phyloP scores from a whole-genome alignment of 306 rosid species.

The Rosa persica region DNA sequence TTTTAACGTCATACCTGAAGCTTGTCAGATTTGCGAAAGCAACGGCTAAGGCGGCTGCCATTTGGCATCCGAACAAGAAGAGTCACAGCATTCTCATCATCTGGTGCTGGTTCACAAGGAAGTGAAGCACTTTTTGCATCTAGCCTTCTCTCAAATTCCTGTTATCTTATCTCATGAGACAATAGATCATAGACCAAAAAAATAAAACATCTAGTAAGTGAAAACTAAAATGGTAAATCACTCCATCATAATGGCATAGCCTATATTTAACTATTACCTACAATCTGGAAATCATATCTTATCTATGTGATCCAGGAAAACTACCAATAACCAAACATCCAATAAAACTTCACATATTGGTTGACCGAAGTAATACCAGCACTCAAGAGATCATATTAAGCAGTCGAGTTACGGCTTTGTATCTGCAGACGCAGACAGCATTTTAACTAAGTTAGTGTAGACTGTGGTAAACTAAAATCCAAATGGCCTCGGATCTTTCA shows the following conservation, averaged over 20 bases:
- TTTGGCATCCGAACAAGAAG: slow-evolving; percentile 84
- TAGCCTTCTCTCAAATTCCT: slow-evolving; percentile 45
- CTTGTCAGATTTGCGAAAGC: slow-evolving; percentile 69
- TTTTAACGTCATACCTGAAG: slow-evolving; percentile 60
- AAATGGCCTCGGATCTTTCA: background rate
- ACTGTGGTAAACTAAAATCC: background rate
- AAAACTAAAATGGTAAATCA: background rate
- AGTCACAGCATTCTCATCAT: slow-evolving; percentile 58
- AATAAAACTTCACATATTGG: background rate
- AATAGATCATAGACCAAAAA: background rate
- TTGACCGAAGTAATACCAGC: background rate
- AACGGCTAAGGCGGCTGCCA: slow-evolving; percentile 60
- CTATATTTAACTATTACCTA: background rate
- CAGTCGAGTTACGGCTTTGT: background rate
- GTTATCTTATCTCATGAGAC: slow-evolving; percentile 18
- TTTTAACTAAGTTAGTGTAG: too few species aligned
- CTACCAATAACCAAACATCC: background rate
- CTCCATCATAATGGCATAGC: background rate
- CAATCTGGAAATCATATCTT: background rate
- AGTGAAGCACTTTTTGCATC: slow-evolving; percentile 46
- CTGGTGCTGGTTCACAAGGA: slow-evolving; percentile 56
- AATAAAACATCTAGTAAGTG: background rate
- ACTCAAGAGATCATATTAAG: background rate
- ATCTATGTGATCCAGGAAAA: background rate
- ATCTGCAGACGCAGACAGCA: background rate